Evolutionary conservation across 2,329 filamentous ascomycete species (phyloP), one percentile per base, ranked within the genome.

Genomic region (Elsinoe arachidis): DNA sequence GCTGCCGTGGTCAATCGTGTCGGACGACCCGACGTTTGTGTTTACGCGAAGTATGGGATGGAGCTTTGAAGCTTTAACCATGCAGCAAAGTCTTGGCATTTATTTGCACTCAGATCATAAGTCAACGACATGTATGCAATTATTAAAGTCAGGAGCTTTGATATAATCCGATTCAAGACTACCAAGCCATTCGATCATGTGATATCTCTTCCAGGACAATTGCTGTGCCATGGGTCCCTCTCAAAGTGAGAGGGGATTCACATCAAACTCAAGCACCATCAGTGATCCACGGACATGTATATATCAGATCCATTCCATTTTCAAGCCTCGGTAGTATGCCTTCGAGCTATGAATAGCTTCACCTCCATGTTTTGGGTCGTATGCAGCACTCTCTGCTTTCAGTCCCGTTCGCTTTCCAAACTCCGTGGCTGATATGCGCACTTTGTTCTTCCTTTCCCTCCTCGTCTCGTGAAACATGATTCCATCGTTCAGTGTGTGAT

Each of bases 351-450:
- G 2, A 11, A 17, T 17, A 19, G 19, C 17, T 11, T 46, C 21
- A 30, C 41, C 10, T 23, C 17, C 41, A 46, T 30, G 11, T 21
- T 2, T 2, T 9, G 41, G 41, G 6, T 12, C 19, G n/a, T 46
- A 46, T 10, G 26, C 26, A n/a, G 19, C 49, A 15, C n/a, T 19
- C 49, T 35, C 33, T 15, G 33, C 26, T 53, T 53, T 53, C 49
- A 19, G n/a, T 53, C 34, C 49, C 9, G 26, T 10, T 53, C 33
- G 17, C 19, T 35, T 38, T 47, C 41, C 54, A 56, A 37, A 56
- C 54, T 56, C 54, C 54, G 30, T 56, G 54, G 54, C 54, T 56
- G 41, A 49, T 34, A 56, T 46, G 54, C 39, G 47, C 53, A 46
- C 37, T 34, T 37, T 55, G 19, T 55, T 41, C n/a, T 55, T 17